phyloP scores from a whole-genome alignment of 106 monocot species.

The Cymbidium sinense region DNA sequence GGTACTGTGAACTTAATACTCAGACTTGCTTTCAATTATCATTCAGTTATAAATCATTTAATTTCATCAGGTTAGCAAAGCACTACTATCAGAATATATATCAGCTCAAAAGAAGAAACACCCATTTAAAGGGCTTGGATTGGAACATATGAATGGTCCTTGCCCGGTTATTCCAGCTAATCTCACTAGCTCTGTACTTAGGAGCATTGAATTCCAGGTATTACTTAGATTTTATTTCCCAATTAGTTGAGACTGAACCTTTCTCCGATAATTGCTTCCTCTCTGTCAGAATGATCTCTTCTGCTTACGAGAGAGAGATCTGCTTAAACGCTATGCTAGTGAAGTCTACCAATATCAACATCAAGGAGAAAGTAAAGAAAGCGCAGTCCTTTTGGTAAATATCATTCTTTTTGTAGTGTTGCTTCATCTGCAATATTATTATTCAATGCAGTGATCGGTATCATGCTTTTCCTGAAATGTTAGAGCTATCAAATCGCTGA shows the following conservation, averaged over 20 bases:
- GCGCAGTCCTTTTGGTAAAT: slow-evolving; percentile 55
- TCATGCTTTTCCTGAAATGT: not conserved
- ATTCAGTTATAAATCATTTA: not conserved
- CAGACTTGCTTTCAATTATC: not conserved
- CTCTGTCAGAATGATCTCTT: slow-evolving; percentile 48
- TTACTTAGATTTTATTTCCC: slow-evolving; percentile 2
- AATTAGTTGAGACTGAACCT: not conserved
- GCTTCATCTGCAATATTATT: not conserved
- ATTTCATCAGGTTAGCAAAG: slow-evolving; percentile 84
- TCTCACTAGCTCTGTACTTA: slow-evolving; percentile 39
- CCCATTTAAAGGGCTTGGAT: slow-evolving; percentile 71
- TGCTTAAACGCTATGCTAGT: slow-evolving; percentile 45
- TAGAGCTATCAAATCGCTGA: slow-evolving; percentile 86
- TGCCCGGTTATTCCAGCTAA: slow-evolving; percentile 52
- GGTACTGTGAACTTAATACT: slow-evolving; percentile 24
- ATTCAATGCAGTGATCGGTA: not conserved
- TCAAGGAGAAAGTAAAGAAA: slow-evolving; percentile 63
- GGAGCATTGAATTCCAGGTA: slow-evolving; percentile 81
- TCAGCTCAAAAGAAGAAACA: slow-evolving; percentile 51
- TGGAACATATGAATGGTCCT: slow-evolving; percentile 92
- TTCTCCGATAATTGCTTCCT: not conserved
- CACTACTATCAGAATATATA: slow-evolving; percentile 59
- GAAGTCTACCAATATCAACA: slow-evolving; percentile 61
- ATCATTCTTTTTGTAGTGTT: not conserved
- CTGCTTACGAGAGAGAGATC: slow-evolving; percentile 70